Conservation (phyloP, 768 basidiomycete species). For the Boletus tylopilopsis region DNA sequence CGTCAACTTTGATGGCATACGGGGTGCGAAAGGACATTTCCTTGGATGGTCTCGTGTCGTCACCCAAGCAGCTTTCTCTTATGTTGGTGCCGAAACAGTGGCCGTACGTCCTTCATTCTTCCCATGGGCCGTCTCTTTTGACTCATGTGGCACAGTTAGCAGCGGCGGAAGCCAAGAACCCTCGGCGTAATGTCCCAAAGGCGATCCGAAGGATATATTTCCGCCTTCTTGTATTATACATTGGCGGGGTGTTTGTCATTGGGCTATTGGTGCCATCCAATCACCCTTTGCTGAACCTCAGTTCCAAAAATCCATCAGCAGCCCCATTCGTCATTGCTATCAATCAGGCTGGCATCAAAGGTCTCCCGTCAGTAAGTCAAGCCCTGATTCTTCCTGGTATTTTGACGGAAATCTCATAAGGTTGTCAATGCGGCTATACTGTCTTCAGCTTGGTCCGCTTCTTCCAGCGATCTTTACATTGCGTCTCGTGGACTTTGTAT, state of each 20-base stretch:
- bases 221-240: conserved; percentile 32
- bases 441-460: conserved; percentile 41
- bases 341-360: conserved; percentile 48
- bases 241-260: conserved; percentile 38
- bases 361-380: conserved; percentile 39
- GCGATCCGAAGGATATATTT: conserved; percentile 42
- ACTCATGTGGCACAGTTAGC: conserved; percentile 24
- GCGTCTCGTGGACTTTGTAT: conserved; percentile 34
- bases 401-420: conserved; percentile 2
- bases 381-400: background rate
- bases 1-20: conserved; percentile 36
- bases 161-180: conserved; percentile 46
- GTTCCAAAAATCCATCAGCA: conserved; percentile 36
- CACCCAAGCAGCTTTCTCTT: conserved; percentile 54
- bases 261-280: conserved; percentile 45
- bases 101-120: conserved; percentile 23
- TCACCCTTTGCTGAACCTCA: conserved; percentile 35
- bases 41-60: conserved; percentile 46
- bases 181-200: conserved; percentile 35
- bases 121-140: background rate
- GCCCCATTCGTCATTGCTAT: conserved; percentile 55
- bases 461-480: conserved; percentile 34
- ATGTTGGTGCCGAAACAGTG: conserved; percentile 49
- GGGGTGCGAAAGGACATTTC: conserved; percentile 46
- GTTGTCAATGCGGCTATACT: conserved; percentile 35